phyloP scores from a whole-genome alignment of 2,329 filamentous ascomycete genomes.

The Biscogniauxia marginata region DNA sequence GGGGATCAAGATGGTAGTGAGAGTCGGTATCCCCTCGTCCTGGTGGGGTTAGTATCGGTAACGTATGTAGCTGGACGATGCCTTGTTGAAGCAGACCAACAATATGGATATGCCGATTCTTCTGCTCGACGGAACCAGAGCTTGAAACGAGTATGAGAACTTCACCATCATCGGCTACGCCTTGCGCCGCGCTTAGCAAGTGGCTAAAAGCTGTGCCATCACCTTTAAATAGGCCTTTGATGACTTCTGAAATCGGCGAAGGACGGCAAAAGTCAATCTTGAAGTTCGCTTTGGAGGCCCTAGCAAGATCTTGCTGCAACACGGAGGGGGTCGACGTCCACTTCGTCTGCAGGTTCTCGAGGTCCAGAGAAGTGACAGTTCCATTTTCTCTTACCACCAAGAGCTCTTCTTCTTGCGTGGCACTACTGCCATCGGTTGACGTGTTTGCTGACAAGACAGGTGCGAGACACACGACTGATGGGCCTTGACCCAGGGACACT shows the following conservation, averaged over 20 bases:
- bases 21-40: slow-evolving; percentile 11
- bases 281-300: slow-evolving; percentile 35
- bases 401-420: slow-evolving; percentile 35
- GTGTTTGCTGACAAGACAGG: slow-evolving; percentile 29
- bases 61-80: slow-evolving; percentile 28
- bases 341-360: slow-evolving; percentile 49
- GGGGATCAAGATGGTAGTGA: slow-evolving; percentile 58
- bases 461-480: slow-evolving; percentile 44
- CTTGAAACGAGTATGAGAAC: slow-evolving; percentile 53
- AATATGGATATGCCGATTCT: slow-evolving; percentile 29
- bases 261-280: slow-evolving; percentile 51
- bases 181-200: slow-evolving; percentile 47
- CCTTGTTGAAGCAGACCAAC: slow-evolving; percentile 24
- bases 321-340: slow-evolving; percentile 46
- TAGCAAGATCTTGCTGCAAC: slow-evolving; percentile 41
- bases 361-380: slow-evolving; percentile 58
- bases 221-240: slow-evolving; percentile 55
- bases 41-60: slow-evolving; percentile 19
- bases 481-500: slow-evolving; percentile 40
- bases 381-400: slow-evolving; percentile 61
- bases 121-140: slow-evolving; percentile 26
- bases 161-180: slow-evolving; percentile 47
- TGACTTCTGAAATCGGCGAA: slow-evolving; percentile 46
- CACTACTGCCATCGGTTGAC: slow-evolving; percentile 11
- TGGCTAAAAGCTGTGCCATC: slow-evolving; percentile 51